These are phyloP conservation scores for Lecanicillium sp. DNA, from an alignment of 2,329 filamentous ascomycete species.

Conservation along the genomic window DNA sequence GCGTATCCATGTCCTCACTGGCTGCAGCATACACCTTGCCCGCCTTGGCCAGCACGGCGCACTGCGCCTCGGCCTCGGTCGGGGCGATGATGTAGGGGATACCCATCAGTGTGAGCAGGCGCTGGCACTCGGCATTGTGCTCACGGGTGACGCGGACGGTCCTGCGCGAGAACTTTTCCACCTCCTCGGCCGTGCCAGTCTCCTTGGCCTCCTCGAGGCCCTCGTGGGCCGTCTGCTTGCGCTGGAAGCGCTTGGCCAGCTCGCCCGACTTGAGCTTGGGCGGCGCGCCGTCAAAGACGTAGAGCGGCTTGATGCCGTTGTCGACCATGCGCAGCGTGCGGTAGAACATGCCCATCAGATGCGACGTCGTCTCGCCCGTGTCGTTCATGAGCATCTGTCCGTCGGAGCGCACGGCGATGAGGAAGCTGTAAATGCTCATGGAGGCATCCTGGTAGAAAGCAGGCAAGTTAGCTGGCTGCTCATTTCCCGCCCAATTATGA, in stretches of 20 bases:
- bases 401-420: slow-evolving; percentile 93
- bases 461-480: slow-evolving; percentile 5
- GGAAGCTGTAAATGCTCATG: slow-evolving; percentile 98
- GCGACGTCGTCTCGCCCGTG: slow-evolving; percentile 91
- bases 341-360: slow-evolving; percentile 99
- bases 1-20: slow-evolving; percentile 97
- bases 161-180: slow-evolving; percentile 92
- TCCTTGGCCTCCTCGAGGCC: slow-evolving; percentile 93
- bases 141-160: slow-evolving; percentile 94
- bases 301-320: slow-evolving; percentile 97
- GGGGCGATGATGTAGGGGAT: slow-evolving; percentile 92
- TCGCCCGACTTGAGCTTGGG: slow-evolving; percentile 97
- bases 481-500: too few relatives aligned
- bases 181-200: slow-evolving; percentile 91
- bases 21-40: slow-evolving; percentile 96
- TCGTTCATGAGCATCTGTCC: slow-evolving; percentile 96
- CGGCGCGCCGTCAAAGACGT: slow-evolving; percentile 94
- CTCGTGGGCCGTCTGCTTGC: slow-evolving; percentile 87
- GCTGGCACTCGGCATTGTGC: slow-evolving; percentile 92
- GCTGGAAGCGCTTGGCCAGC: slow-evolving; percentile 89
- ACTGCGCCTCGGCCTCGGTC: slow-evolving; percentile 96
- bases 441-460: slow-evolving; percentile 44
- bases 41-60: slow-evolving; percentile 77
- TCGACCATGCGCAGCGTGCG: slow-evolving; percentile 96
- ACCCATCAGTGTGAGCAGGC: slow-evolving; percentile 87